Conservation (phyloP, 2,329 filamentous ascomycete genomes). For the Fusarium proliferatum region DNA sequence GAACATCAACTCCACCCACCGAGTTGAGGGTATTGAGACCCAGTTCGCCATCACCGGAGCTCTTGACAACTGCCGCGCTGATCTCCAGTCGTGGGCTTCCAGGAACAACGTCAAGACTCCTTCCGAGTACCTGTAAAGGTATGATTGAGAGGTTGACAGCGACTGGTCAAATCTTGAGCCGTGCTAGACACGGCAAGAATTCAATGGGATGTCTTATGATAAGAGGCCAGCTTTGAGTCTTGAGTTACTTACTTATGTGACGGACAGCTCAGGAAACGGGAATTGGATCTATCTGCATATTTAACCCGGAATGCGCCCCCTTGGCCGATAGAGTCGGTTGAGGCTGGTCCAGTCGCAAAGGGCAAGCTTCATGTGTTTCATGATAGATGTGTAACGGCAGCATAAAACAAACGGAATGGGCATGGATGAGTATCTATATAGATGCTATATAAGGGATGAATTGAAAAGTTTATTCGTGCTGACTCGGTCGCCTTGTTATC, state of each 20-base stretch:
- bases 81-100: constrained; percentile 50
- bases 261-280: constrained; percentile 2
- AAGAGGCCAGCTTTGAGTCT: constrained; percentile 4
- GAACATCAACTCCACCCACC: constrained; percentile 92
- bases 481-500: not conserved
- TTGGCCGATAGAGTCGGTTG: constrained; percentile 14
- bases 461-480: constrained; percentile 28
- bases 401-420: constrained; percentile 11
- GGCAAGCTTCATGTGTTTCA: constrained; percentile 38
- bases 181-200: not conserved
- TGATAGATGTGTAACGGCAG: constrained; percentile 35
- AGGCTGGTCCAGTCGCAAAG: constrained; percentile 42
- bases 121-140: constrained; percentile 44
- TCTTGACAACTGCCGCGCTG: constrained; percentile 52
- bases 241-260: not conserved
- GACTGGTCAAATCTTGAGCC: not conserved
- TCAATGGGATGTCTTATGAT: not conserved
- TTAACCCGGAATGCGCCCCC: constrained; percentile 42
- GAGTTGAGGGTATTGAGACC: constrained; percentile 77
- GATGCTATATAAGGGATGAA: constrained; percentile 30
- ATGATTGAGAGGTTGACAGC: not conserved
- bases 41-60: constrained; percentile 79
- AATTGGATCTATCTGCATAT: constrained; percentile 38
- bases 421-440: not conserved
- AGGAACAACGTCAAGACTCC: constrained; percentile 52